Evolutionary conservation across 192 early-diverging fungal genomes (phyloP).

Genomic region (Umbelopsis vinacea): DNA sequence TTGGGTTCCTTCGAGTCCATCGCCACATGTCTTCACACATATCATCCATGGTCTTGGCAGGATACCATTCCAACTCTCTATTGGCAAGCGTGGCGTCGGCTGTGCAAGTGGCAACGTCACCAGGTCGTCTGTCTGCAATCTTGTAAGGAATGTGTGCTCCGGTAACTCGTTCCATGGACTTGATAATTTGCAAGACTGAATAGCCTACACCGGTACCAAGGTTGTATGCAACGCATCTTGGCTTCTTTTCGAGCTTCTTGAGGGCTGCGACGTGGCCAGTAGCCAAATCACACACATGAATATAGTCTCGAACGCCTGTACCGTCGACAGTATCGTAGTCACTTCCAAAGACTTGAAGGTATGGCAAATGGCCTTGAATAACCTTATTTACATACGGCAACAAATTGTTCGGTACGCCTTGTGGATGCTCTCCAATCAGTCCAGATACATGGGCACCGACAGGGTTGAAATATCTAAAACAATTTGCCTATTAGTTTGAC

Average conservation of each 20-base stretch:
- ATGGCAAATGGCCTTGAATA: constrained; percentile 79
- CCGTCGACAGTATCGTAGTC: constrained; percentile 95
- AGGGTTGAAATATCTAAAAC: constrained; percentile 88
- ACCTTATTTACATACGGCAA: constrained; percentile 92
- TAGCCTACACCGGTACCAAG: constrained; percentile 91
- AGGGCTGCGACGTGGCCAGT: constrained; percentile 87
- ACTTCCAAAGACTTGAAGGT: constrained; percentile 87
- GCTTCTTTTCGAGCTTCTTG: constrained; percentile 68
- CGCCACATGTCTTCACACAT: constrained; percentile 66
- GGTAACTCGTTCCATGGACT: constrained; percentile 79
- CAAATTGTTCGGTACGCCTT: constrained; percentile 85
- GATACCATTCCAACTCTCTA: constrained; percentile 54
- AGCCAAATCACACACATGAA: constrained; percentile 94
- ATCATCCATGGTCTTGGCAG: constrained; percentile 52
- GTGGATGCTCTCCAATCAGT: constrained; percentile 90
- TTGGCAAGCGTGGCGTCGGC: constrained; percentile 56
- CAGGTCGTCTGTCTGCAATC: constrained; percentile 51
- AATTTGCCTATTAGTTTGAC: constrained; percentile 46
- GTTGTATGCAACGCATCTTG: constrained; percentile 80
- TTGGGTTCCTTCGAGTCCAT: constrained; percentile 57
- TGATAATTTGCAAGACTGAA: constrained; percentile 91
- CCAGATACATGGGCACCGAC: constrained; percentile 91
- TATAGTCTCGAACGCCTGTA: constrained; percentile 92
- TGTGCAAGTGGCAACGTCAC: constrained; percentile 57
- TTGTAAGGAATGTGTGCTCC: constrained; percentile 82